Base-by-base conservation (phyloP, 1,139 yeast species). In the Yamadazyma dendronema region DNA sequence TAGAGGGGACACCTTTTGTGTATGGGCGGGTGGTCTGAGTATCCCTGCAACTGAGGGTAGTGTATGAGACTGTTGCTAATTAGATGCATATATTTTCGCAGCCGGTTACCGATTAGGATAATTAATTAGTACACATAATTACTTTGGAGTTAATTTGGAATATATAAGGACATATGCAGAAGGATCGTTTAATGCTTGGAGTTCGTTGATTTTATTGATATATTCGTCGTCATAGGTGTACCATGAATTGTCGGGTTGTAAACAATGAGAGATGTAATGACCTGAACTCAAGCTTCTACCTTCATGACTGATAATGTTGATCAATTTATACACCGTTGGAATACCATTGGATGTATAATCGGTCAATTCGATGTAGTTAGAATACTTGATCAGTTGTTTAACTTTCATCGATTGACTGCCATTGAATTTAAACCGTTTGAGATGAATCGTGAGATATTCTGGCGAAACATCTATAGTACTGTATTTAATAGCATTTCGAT, bases 271-370 rank as follows among this genome's bases (percentile, higher is more conserved):
- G 44, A 89, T 78, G 55, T 92, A 92, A 61, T 92, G 99, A 4
- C 99, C 99, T 6, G 94, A 82, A 33, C 90, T 81, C 11, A 90
- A 81, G 1, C 96, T 85, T 44, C 97, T 74, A 28, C 98, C 98
- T 54, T 88, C 96, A 57, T 92, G 99, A 13, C 89, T 90, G 43
- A 90, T 85, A 15, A 90, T 96, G 14, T 92, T 79, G n/a, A 79
- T 72, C 44, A 92, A 72, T 56, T 82, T 83, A 61, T 92, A 92
- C 40, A 72, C 69, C 8, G 80, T 76, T 1, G 84, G 79, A 1
- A 58, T 46, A 46, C 61, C 56, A 14, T 53, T 47, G 3, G 74
- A 63, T 28, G 87, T 76, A 57, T 75, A 90, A 40, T 75, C 76
- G 0, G 88, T 67, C 42, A 92, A 64, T 53, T 90, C 94, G 42